Conservation (phyloP, 1,284 basidiomycete species). For the Cutaneotrichosporon cavernicola region DNA sequence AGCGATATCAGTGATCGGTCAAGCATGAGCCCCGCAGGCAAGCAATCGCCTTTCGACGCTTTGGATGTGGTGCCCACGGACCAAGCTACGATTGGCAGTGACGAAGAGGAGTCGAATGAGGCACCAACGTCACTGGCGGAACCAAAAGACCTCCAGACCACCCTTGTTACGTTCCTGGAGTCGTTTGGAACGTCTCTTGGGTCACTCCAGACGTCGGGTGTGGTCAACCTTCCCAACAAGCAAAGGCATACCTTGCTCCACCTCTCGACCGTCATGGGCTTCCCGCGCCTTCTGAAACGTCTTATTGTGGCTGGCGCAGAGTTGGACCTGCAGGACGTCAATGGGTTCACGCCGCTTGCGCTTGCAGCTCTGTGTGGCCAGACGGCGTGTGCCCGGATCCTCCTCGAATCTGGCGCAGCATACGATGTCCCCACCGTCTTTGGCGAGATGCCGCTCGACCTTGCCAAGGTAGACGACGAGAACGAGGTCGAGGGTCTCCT, state of each 20-base stretch:
- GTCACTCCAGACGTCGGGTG: slow-evolving; percentile 56
- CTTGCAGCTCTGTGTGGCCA: slow-evolving; percentile 74
- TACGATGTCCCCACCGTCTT: slow-evolving; percentile 69
- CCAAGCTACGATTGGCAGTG: slow-evolving; percentile 36
- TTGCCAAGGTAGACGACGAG: slow-evolving; percentile 63
- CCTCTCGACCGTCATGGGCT: slow-evolving; percentile 77
- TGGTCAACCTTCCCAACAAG: slow-evolving; percentile 64
- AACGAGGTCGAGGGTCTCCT: slow-evolving; percentile 55
- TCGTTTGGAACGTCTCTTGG: slow-evolving; percentile 41
- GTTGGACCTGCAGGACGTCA: slow-evolving; percentile 79
- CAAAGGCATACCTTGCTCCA: slow-evolving; percentile 81
- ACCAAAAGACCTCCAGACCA: slow-evolving; percentile 62
- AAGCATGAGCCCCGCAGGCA: slow-evolving; percentile 31
- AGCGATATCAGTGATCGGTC: slow-evolving; percentile 39
- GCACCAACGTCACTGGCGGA: slow-evolving; percentile 30
- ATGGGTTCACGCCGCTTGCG: slow-evolving; percentile 87
- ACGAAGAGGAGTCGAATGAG: slow-evolving; percentile 31
- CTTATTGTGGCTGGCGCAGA: slow-evolving; percentile 73
- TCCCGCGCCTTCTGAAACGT: slow-evolving; percentile 68
- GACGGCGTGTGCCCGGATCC: slow-evolving; percentile 63
- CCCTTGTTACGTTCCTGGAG: slow-evolving; percentile 72
- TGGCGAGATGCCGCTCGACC: slow-evolving; percentile 76
- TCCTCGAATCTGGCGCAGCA: slow-evolving; percentile 78
- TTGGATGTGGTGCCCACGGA: not conserved
- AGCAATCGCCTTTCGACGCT: slow-evolving; percentile 26